Base-by-base conservation (phyloP, 768 basidiomycete genomes). In the Dioszegia aurantiaca region DNA sequence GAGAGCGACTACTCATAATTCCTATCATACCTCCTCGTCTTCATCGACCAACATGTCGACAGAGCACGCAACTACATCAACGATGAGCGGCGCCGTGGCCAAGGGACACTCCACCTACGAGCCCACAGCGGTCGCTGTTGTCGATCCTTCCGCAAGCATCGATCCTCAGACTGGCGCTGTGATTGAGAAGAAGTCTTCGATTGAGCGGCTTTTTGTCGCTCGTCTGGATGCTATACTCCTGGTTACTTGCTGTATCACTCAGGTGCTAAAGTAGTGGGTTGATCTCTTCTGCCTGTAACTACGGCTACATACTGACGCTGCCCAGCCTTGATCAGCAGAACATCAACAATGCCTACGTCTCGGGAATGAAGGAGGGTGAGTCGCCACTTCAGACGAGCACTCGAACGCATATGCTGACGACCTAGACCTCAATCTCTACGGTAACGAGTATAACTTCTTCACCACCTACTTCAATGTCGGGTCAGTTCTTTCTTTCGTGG, bases 401-500 rank as follows among this genome's bases (percentile, higher is more conserved):
- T 33, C 1, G 1, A 21, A 6, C 16, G 40, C 40, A 19, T n/a
- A n/a, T n/a, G 36, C 41, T 52, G 41, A 52, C 24, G 3, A 14
- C 10, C 40, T 14, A 54, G 70, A 72, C 39, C 61, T 72, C 26
- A 48, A 55, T 14, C 57, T 72, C 6, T 53, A 58, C 28, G 69
- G 71, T 9, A 72, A 75, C 53, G 69, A 75, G 40, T 59, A 62
- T 46, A 75, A 75, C 60, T 75, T 58, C 61, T 69, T 70, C 55
- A 67, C 68, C 10, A 65, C 63, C 28, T 62, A 51, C 36, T 63
- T 66, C 39, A 62, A 63, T 41, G 58, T 69, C 42, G 59, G 58
- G n/a, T 66, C 47, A 11, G 55, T 51, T 1, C 41, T 51, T 9
- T 51, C 55, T 46, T 23, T 54, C 36, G 52, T 59, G 24, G n/a